Conservation (phyloP, 2,329 filamentous ascomycete species). For the Stagonosporopsis tanaceti region DNA sequence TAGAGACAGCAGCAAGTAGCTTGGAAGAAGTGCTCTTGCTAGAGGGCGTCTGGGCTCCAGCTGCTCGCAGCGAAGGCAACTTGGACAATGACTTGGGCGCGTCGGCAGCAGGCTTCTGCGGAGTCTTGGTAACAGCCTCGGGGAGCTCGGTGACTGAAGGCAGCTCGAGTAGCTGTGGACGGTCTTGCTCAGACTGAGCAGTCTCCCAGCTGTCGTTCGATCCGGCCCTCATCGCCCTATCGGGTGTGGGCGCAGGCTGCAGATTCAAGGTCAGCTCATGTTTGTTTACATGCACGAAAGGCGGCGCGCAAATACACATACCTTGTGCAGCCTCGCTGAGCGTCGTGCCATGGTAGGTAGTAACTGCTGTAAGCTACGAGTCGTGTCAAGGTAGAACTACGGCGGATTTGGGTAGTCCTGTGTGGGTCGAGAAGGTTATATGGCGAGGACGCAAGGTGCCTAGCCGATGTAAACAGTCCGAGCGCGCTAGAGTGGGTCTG, state of each 20-base stretch:
- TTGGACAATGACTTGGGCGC: constrained; percentile 28
- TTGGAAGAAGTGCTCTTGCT: constrained; percentile 44
- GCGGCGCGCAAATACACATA: constrained; percentile 24
- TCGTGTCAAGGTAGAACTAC: constrained; percentile 18
- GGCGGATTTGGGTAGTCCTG: constrained; percentile 35
- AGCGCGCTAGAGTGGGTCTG: background rate
- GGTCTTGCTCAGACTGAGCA: constrained; percentile 31
- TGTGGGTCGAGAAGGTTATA: constrained; percentile 33
- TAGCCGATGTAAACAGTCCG: constrained; percentile 21
- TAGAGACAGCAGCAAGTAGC: constrained; percentile 27
- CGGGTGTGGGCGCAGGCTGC: constrained; percentile 41
- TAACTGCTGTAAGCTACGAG: constrained; percentile 17
- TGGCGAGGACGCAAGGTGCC: constrained; percentile 12
- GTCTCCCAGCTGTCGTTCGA: constrained; percentile 41
- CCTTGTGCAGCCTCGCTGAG: constrained; percentile 49
- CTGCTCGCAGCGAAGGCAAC: constrained; percentile 33
- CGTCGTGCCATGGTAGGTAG: constrained; percentile 45
- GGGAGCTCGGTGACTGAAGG: constrained; percentile 32
- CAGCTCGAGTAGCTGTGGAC: constrained; percentile 25
- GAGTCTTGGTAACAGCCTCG: constrained; percentile 34
- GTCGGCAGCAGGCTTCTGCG: constrained; percentile 29
- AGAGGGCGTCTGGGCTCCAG: constrained; percentile 58
- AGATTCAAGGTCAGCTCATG: constrained; percentile 29
- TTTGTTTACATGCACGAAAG: constrained; percentile 35
- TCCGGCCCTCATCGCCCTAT: constrained; percentile 18